These are phyloP conservation scores for Boletales sp. DNA, from an alignment of 768 basidiomycete species.

Conservation along the genomic window DNA sequence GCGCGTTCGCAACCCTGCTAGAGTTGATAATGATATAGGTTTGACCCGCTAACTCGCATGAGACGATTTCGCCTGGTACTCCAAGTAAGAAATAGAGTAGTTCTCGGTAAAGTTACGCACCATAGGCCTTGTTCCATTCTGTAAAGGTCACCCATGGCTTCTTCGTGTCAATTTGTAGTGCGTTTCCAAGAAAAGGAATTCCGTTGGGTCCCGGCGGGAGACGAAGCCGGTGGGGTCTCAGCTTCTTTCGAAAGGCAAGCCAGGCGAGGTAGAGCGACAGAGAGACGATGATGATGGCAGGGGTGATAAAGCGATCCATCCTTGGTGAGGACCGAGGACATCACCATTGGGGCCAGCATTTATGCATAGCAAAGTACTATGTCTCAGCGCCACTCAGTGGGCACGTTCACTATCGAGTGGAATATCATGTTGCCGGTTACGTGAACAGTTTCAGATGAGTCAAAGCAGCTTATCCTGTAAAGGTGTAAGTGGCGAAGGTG, in stretches of 20 bases:
- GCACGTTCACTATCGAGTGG: too few relatives aligned
- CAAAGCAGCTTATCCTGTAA: too few relatives aligned
- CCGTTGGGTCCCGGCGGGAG: constrained; percentile 30
- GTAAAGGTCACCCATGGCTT: constrained; percentile 33
- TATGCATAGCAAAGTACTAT: too few relatives aligned
- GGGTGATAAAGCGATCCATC: constrained; percentile 4
- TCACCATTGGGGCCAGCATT: too few relatives aligned
- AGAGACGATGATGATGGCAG: not conserved
- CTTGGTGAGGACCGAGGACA: too few relatives aligned
- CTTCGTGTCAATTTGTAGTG: constrained; percentile 19
- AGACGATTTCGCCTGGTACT: constrained; percentile 18
- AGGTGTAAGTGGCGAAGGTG: too few relatives aligned
- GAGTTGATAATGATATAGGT: constrained; percentile 22
- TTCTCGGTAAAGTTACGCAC: constrained; percentile 13
- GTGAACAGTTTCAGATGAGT: too few relatives aligned
- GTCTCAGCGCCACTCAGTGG: too few relatives aligned
- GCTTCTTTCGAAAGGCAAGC: constrained; percentile 2
- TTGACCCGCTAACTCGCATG: constrained; percentile 18
- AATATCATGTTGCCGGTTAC: too few relatives aligned
- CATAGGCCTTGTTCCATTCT: constrained; percentile 31
- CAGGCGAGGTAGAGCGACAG: constrained; percentile 1
- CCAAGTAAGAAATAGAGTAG: not conserved
- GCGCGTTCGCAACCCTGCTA: constrained; percentile 14
- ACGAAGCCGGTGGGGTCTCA: constrained; percentile 13
- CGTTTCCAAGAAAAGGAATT: constrained; percentile 25